These are phyloP conservation scores for Corylus avellana DNA, from an alignment of 306 rosid species.

Conservation along the genomic window DNA sequence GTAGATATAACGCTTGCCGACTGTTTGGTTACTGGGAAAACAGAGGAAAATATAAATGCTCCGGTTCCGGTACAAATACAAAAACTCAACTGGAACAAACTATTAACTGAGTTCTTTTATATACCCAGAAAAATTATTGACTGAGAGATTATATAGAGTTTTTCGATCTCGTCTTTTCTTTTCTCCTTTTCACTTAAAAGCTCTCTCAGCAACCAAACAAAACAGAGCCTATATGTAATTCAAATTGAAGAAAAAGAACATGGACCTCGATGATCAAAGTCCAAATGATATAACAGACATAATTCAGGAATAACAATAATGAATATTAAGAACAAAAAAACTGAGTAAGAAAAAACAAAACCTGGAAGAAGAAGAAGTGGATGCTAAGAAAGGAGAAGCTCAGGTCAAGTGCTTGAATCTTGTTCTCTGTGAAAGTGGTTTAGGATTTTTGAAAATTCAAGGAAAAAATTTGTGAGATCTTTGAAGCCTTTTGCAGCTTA, in stretches of 20 bases:
- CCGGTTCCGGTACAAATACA: background rate
- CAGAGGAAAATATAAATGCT: background rate
- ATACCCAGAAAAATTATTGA: background rate
- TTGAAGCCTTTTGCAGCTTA: background rate
- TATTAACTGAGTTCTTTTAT: background rate
- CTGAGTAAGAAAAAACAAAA: background rate
- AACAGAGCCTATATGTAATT: background rate
- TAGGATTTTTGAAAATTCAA: background rate
- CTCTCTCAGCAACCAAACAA: background rate
- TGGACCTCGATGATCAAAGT: background rate
- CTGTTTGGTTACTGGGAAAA: background rate
- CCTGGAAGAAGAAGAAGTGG: background rate
- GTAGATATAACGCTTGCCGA: background rate
- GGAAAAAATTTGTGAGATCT: background rate
- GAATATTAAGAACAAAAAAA: background rate
- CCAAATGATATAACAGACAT: background rate
- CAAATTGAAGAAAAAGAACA: background rate
- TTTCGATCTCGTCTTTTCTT: background rate
- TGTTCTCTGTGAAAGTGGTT: background rate
- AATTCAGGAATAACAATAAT: background rate
- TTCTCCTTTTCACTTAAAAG: too few species aligned
- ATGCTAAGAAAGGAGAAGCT: background rate
- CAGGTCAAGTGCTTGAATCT: background rate
- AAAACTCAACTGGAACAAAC: background rate
- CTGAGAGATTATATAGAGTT: background rate